These are phyloP conservation scores for Hippophae tibetana DNA, from an alignment of 306 rosid genomes.

Conservation along the genomic window DNA sequence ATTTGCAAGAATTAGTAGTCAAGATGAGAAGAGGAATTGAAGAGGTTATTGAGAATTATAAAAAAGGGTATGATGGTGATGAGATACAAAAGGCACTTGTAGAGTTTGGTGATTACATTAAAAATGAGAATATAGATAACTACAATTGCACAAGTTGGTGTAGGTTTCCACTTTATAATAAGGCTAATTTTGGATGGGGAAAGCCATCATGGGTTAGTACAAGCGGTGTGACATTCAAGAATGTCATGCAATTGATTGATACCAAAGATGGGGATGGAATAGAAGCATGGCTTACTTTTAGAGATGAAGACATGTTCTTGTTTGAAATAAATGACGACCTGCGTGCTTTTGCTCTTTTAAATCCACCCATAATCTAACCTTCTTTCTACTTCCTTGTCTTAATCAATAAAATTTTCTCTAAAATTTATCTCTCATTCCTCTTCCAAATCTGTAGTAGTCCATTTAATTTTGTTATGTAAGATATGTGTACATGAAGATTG, in stretches of 20 bases:
- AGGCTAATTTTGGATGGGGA: constrained; percentile 26
- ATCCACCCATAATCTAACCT: neutral
- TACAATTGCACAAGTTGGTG: constrained; percentile 11
- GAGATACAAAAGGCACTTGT: neutral
- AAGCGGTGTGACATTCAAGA: neutral
- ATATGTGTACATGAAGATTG: too few relatives aligned
- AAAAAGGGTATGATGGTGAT: neutral
- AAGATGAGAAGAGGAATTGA: neutral
- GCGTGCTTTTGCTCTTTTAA: constrained; percentile 1
- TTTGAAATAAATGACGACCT: constrained; percentile 8
- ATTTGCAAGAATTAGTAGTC: neutral
- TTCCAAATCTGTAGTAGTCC: too few relatives aligned
- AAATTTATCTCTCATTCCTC: too few relatives aligned
- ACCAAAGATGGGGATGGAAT: constrained; percentile 19
- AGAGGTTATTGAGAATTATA: neutral
- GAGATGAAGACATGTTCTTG: constrained; percentile 9
- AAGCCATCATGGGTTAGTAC: constrained; percentile 19
- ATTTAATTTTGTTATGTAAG: too few relatives aligned
- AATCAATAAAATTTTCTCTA: too few relatives aligned
- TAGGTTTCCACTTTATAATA: constrained; percentile 19
- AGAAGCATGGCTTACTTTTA: constrained; percentile 2
- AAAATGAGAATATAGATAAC: neutral
- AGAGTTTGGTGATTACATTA: neutral
- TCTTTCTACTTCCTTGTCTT: too few relatives aligned
- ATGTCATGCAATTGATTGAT: constrained; percentile 16